Evolutionary conservation across 495 filamentous ascomycete genomes (phyloP), one percentile per base, ranked within the genome.

Genomic region (Daldinia caldariorum): DNA sequence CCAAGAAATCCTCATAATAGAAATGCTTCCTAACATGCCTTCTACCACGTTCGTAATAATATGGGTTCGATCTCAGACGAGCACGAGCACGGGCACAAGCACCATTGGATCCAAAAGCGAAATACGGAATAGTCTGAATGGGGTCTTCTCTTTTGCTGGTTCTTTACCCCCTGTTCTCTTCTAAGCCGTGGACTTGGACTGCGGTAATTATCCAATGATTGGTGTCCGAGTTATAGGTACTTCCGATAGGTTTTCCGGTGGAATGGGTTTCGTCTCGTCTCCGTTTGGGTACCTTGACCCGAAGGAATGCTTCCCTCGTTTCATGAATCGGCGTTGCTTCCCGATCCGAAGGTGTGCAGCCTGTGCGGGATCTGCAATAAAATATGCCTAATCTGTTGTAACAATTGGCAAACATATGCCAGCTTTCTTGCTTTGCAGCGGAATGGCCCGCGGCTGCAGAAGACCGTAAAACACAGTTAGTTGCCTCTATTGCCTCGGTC

Each of bases 311-410:
- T 58, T 61, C 43, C 68, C 61, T 66, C 50, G 70, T 72, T 72
- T 72, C 70, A 72, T 61, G 47, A 72, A 68, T 69, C 70, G 70
- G 70, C 55, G 20, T 61, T 72, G 65, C 56, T 69, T 72, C 65
- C 70, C 55, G 53, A 72, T 72, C 65, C 45, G 70, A 72, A 49
- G 70, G 62, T 61, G 61, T 60, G 64, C 64, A 68, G 64, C 57
- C 54, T 68, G 51, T 68, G 70, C 70, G 56, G 60, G 56, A 71
- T 67, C 69, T 59, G 62, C 54, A 35, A 45, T 18, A 49, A 47
- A 18, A 32, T 39, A 43, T 61, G 62, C 57, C 51, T 22, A 61
- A 61, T 65, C 59, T 65, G 69, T 54, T 58, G 49, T 64, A 41
- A 45, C 69, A 53, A 63, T 72, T 61, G 55, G 55, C 45, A 37